These are phyloP conservation scores for Leccinum variicolor DNA, from an alignment of 768 basidiomycete species.

Conservation along the genomic window DNA sequence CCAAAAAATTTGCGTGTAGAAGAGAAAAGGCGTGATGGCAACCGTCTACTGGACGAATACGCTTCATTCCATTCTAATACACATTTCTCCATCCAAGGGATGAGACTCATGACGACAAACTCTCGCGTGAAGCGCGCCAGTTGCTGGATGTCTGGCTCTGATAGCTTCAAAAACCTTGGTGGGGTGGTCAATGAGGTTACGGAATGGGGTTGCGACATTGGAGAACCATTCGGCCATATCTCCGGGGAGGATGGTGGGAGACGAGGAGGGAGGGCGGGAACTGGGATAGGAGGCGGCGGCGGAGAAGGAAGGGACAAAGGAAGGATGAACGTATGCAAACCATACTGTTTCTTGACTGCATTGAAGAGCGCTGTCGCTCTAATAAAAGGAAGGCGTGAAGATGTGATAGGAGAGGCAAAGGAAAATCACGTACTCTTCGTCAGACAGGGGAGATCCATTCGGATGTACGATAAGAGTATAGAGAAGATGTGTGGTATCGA, in stretches of 20 bases:
- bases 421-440: slow-evolving; percentile 66
- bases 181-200: background rate
- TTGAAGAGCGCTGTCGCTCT: slow-evolving; percentile 81
- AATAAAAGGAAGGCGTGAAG: slow-evolving; percentile 5
- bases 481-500: slow-evolving; percentile 66
- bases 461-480: slow-evolving; percentile 82
- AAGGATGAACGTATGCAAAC: slow-evolving; percentile 72
- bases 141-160: slow-evolving; percentile 70
- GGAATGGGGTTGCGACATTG: background rate
- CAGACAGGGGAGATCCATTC: slow-evolving; percentile 59
- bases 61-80: slow-evolving; percentile 93
- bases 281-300: slow-evolving; percentile 62
- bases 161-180: slow-evolving; percentile 46
- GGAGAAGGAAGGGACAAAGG: slow-evolving; percentile 57
- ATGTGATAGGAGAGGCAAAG: slow-evolving; percentile 1
- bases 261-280: slow-evolving; percentile 63
- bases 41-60: slow-evolving; percentile 70
- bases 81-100: slow-evolving; percentile 97
- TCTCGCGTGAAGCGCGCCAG: slow-evolving; percentile 80
- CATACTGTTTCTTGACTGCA: slow-evolving; percentile 85
- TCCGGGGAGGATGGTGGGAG: slow-evolving; percentile 49
- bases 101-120: slow-evolving; percentile 81
- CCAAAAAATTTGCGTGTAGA: slow-evolving; percentile 85
- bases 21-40: slow-evolving; percentile 84
- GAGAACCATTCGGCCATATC: slow-evolving; percentile 18